These are phyloP conservation scores for Solanum ahanhuiri DNA, from an alignment of 257 asterid species.

Conservation along the genomic window DNA sequence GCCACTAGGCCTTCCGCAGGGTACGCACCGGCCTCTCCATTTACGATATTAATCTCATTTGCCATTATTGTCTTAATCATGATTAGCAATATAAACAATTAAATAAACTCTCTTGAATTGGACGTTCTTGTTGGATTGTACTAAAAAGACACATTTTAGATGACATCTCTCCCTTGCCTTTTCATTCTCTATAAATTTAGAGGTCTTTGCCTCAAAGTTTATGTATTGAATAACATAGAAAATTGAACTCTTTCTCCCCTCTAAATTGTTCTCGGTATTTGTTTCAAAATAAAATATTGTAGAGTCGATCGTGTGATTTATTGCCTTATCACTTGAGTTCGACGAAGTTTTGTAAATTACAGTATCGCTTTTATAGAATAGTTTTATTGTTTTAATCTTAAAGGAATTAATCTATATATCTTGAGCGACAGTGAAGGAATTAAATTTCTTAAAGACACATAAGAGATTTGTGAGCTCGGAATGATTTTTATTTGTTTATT, in stretches of 20 bases:
- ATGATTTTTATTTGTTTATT: neutral
- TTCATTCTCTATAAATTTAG: neutral
- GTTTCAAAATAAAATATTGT: neutral
- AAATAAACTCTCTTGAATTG: neutral
- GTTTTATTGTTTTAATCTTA: neutral
- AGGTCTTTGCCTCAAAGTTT: neutral
- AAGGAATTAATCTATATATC: neutral
- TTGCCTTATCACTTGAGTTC: neutral
- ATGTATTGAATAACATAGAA: neutral
- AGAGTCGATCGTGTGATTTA: neutral
- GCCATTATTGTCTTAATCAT: neutral
- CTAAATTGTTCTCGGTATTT: neutral
- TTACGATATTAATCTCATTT: no score
- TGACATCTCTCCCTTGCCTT: neutral
- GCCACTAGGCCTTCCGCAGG: no score
- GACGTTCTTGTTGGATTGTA: neutral
- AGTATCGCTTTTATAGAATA: neutral
- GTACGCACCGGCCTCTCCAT: no score
- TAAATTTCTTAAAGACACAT: neutral
- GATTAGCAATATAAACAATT: neutral
- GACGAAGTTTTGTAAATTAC: neutral
- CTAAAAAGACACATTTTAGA: neutral
- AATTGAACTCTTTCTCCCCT: neutral
- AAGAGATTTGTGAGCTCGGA: neutral
- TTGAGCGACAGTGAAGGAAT: neutral